These are phyloP conservation scores for Botrytis pseudocinerea DNA, from an alignment of 2,329 filamentous ascomycete genomes.

Conservation along the genomic window DNA sequence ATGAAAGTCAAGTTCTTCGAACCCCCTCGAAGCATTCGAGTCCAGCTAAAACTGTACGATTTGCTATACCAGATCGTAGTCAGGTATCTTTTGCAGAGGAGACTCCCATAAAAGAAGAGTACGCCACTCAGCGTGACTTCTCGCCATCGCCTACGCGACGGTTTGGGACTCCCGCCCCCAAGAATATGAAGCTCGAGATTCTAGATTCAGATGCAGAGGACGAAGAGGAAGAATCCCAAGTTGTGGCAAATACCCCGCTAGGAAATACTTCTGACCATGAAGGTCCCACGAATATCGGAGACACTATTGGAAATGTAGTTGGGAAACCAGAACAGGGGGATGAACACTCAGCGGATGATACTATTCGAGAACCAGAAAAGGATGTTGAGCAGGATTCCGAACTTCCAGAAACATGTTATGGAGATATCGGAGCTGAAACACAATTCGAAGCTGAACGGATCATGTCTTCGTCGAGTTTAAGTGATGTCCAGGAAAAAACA, in stretches of 20 bases:
- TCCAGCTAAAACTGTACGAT: conserved; percentile 38
- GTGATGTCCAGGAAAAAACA: not conserved
- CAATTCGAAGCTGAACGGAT: conserved; percentile 32
- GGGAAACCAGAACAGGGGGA: not conserved
- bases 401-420: conserved; percentile 37
- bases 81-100: conserved; percentile 22
- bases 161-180: not conserved
- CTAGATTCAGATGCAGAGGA: conserved; percentile 37
- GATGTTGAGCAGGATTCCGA: not conserved
- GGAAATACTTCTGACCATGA: not conserved
- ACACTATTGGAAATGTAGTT: not conserved
- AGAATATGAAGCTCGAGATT: conserved; percentile 32
- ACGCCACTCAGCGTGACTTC: not conserved
- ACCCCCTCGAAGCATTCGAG: conserved; percentile 34
- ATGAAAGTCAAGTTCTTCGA: conserved; percentile 30
- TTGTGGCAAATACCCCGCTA: not conserved
- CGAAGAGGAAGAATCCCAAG: conserved; percentile 21
- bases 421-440: conserved; percentile 36
- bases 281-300: not conserved
- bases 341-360: not conserved
- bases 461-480: conserved; percentile 17
- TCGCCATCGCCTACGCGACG: not conserved
- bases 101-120: conserved; percentile 17
- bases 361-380: not conserved
- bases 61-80: conserved; percentile 27